phyloP scores from a whole-genome alignment of 176 grass and related monocot genomes.

The Chloris gayana region DNA sequence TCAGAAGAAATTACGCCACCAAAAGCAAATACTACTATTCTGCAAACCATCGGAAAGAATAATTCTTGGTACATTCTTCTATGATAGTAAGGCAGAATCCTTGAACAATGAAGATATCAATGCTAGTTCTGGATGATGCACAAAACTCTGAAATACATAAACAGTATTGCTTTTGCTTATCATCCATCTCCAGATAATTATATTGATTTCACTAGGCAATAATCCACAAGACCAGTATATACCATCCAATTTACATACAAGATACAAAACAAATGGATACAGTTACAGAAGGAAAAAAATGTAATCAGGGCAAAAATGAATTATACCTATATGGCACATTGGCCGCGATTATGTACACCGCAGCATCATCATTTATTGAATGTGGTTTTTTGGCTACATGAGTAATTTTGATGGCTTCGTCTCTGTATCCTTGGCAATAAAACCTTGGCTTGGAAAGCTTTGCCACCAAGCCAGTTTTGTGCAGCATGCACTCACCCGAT shows the following conservation, averaged over 20 bases:
- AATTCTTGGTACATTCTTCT: background rate
- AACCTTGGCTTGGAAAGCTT: slow-evolving; percentile 60
- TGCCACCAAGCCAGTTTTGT: slow-evolving; percentile 42
- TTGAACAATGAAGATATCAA: slow-evolving; percentile 16
- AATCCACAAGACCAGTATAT: slow-evolving; percentile 40
- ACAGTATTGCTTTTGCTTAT: slow-evolving; percentile 6
- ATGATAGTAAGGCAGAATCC: background rate
- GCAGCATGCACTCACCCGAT: slow-evolving; percentile 51
- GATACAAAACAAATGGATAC: slow-evolving; percentile 46
- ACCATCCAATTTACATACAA: slow-evolving; percentile 52
- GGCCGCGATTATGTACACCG: slow-evolving; percentile 57
- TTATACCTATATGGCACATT: slow-evolving; percentile 54
- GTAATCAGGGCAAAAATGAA: slow-evolving; percentile 47
- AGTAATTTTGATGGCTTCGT: slow-evolving; percentile 40
- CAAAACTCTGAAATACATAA: background rate
- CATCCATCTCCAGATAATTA: slow-evolving; percentile 42
- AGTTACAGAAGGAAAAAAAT: slow-evolving; percentile 8
- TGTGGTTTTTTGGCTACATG: slow-evolving; percentile 33
- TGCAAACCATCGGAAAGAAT: background rate
- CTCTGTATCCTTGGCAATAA: slow-evolving; percentile 40
- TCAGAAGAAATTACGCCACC: background rate
- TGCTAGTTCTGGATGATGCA: background rate
- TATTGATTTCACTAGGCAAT: slow-evolving; percentile 39
- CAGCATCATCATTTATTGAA: slow-evolving; percentile 64
- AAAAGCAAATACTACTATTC: background rate